A percentile compares a stretch with the other conserved stretches of the same genome.
phyloP scores from a whole-genome alignment of 371 early-diverging fungal genomes.

The Mortierella sp. region DNA sequence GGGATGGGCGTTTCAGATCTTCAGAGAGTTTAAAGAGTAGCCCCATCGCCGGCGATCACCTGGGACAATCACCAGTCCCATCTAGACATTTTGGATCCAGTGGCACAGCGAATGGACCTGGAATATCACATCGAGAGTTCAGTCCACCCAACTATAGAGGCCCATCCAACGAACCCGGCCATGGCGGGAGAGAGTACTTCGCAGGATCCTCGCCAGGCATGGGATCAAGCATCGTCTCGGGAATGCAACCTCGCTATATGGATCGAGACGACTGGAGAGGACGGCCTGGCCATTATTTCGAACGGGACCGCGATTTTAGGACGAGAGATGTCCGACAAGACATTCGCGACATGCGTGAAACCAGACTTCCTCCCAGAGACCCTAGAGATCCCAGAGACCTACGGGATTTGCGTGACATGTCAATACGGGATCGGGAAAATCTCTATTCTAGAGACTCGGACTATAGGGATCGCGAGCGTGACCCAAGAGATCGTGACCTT shows the following conservation, averaged over 20 bases:
- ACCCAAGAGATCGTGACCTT: conserved; percentile 57
- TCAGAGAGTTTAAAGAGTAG: conserved; percentile 32
- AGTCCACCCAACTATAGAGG: conserved; percentile 27
- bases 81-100: conserved; percentile 30
- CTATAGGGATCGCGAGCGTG: conserved; percentile 14
- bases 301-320: conserved; percentile 37
- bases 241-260: conserved; percentile 30
- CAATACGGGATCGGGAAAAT: conserved; percentile 18
- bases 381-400: conserved; percentile 31
- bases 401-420: conserved; percentile 23
- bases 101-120: conserved; percentile 21
- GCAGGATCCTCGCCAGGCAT: conserved; percentile 15
- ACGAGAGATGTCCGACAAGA: conserved; percentile 35
- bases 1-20: conserved; percentile 37
- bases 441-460: conserved; percentile 14
- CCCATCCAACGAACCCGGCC: conserved; percentile 12
- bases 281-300: conserved; percentile 29
- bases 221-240: conserved; percentile 28
- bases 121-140: conserved; percentile 41
- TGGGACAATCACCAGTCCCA: conserved; percentile 22
- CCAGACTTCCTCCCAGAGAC: conserved; percentile 13
- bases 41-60: conserved; percentile 20
- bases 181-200: conserved; percentile 37
- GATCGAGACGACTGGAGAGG: conserved; percentile 48
- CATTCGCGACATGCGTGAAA: conserved; percentile 37